These are phyloP conservation scores for Bisporella sp. DNA, from an alignment of 2,329 filamentous ascomycete species.

Conservation along the genomic window DNA sequence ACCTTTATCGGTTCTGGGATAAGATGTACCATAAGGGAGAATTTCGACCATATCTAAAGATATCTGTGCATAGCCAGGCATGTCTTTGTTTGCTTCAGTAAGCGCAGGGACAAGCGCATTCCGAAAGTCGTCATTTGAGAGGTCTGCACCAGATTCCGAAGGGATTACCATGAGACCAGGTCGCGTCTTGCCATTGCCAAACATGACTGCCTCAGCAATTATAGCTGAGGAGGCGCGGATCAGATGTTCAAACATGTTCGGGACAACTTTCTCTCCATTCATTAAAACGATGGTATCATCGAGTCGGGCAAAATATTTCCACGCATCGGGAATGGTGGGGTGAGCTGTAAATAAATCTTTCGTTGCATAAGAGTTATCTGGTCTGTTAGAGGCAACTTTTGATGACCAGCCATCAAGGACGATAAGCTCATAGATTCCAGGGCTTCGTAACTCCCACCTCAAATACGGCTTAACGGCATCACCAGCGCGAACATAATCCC, in stretches of 20 bases:
- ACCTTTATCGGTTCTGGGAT: slow-evolving; percentile 46
- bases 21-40: slow-evolving; percentile 34
- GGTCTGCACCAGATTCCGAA: slow-evolving; percentile 32
- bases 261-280: slow-evolving; percentile 43
- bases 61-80: slow-evolving; percentile 46
- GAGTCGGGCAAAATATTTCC: slow-evolving; percentile 38
- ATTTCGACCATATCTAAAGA: slow-evolving; percentile 45
- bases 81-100: slow-evolving; percentile 41
- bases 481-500: slow-evolving; percentile 48
- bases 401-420: slow-evolving; percentile 33
- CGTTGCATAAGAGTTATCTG: slow-evolving; percentile 38
- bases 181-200: slow-evolving; percentile 44
- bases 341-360: slow-evolving; percentile 38
- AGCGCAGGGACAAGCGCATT: slow-evolving; percentile 43
- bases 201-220: slow-evolving; percentile 51
- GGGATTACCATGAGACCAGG: slow-evolving; percentile 50
- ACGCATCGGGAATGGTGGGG: slow-evolving; percentile 32
- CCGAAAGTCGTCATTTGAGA: slow-evolving; percentile 39
- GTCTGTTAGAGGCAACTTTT: slow-evolving; percentile 35
- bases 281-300: slow-evolving; percentile 39
- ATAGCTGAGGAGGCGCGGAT: slow-evolving; percentile 41
- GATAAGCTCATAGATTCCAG: slow-evolving; percentile 10
- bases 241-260: slow-evolving; percentile 42
- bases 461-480: slow-evolving; percentile 8
- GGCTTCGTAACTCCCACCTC: slow-evolving; percentile 5